Evolutionary conservation across 208 protist genomes (phyloP), one percentile per base, ranked within the genome.

Genomic region (Acanthamoeba triangularis): DNA sequence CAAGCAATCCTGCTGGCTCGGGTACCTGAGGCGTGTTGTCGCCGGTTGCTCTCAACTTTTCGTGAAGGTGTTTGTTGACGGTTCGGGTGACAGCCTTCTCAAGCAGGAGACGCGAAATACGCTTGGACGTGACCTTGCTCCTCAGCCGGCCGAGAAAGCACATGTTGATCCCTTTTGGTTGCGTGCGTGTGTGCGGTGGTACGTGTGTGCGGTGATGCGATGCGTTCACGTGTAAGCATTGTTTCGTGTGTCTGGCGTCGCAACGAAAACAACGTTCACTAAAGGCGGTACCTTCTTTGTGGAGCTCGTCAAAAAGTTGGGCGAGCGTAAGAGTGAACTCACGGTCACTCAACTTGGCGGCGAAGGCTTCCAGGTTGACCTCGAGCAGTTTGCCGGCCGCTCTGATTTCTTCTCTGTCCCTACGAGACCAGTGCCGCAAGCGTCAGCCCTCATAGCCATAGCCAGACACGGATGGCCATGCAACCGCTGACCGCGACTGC

Each of bases 121-220:
- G 80, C 49, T 63, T 30, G 49, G 44, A 65, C 0, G 44, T 63
- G 49, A 88, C 33, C 80, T 63, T 63, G 49, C 35, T 33, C 28
- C 41, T 30, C 49, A 88, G 33, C 0, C 30, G 80, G 25, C 80
- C 80, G 33, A 88, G 33, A 18, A 63, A 88, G 80, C 80, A 63
- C 4, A 63, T 18, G 35, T 88, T 88, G 80, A 88, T 88, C 16
- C 80, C 80, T 88, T 65, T 67, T 67, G 20, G 25, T n/a, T 30
- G 61, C 20, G 3, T 67, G 28, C 13, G 20, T 47, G 41, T 47
- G 25, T 67, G 20, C 20, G 28, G 61, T 23, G n/a, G 3, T 67
- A 8, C 13, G 20, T 47, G 41, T 47, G 25, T 67, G 20, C 20
- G 28, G 61, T 23, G 52, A 16, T 18, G 52, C 11, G 16, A 59